phyloP scores from a whole-genome alignment of 805 yeast species.

The Candida vartiovaarae region DNA sequence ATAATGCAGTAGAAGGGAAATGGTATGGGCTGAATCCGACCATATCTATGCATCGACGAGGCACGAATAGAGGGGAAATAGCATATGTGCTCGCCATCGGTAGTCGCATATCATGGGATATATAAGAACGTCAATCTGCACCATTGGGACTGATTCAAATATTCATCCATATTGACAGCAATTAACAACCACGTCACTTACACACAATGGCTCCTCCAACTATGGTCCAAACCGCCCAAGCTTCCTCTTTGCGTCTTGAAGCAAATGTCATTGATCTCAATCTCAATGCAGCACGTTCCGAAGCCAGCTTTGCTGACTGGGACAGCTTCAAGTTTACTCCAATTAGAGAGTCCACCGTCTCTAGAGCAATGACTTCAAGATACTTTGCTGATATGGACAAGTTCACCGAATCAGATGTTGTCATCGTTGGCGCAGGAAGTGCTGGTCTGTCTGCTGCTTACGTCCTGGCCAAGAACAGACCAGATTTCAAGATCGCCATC shows the following conservation, averaged over 20 bases:
- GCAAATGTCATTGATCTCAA: not conserved
- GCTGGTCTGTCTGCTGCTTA: conserved; percentile 76
- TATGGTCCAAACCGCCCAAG: not conserved
- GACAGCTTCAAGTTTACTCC: conserved; percentile 60
- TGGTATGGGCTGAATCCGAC: no score
- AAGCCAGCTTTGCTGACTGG: conserved; percentile 41
- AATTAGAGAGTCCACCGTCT: conserved; percentile 70
- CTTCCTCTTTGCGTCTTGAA: not conserved
- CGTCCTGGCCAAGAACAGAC: conserved; percentile 63
- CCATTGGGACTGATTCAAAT: no score
- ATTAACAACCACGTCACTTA: not conserved
- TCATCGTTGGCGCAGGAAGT: conserved; percentile 74
- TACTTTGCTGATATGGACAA: conserved; percentile 51
- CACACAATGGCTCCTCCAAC: conserved; percentile 1
- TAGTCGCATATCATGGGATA: no score
- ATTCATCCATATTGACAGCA: no score
- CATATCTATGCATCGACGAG: no score
- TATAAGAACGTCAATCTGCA: no score
- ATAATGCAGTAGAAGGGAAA: no score
- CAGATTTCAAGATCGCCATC: conserved; percentile 67
- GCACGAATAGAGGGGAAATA: no score
- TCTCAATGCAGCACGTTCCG: conserved; percentile 1
- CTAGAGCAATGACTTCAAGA: conserved; percentile 73
- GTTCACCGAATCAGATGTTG: conserved; percentile 68
- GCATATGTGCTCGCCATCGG: no score